A percentile compares a stretch with the other conserved stretches of the same genome.
phyloP scores from a whole-genome alignment of 179 eudicot genomes.

The Pouteria campechiana region DNA sequence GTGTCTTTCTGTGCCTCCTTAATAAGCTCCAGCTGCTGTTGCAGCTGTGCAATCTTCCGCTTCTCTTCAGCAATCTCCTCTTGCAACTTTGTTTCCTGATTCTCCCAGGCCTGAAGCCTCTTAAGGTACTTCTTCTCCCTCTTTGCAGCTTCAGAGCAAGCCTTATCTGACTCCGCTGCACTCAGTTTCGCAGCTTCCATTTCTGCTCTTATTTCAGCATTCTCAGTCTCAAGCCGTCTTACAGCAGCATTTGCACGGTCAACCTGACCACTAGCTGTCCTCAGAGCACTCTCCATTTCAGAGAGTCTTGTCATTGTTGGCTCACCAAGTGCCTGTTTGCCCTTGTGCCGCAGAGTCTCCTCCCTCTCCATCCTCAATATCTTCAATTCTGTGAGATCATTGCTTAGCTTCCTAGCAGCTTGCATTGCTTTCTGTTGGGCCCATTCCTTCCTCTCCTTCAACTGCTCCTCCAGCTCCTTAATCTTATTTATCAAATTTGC shows the following conservation, averaged over 20 bases:
- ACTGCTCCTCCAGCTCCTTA: conserved; percentile 82
- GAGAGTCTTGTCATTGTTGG: conserved; percentile 75
- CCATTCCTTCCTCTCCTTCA: conserved; percentile 92
- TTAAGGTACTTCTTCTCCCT: conserved; percentile 86
- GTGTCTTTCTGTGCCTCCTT: conserved; percentile 60
- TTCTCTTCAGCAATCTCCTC: conserved; percentile 81
- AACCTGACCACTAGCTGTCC: conserved; percentile 89
- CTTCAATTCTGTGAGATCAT: conserved; percentile 78
- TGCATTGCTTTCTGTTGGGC: conserved; percentile 98
- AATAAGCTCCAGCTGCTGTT: conserved; percentile 53
- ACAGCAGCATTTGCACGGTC: conserved; percentile 92
- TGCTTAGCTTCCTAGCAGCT: conserved; percentile 86
- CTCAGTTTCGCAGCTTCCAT: conserved; percentile 97
- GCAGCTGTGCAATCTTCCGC: conserved; percentile 44
- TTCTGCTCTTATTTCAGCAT: conserved; percentile 96
- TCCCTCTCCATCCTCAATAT: conserved; percentile 85
- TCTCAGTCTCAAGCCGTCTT: conserved; percentile 77
- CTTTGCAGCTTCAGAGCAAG: conserved; percentile 80
- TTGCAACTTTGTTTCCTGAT: conserved; percentile 78
- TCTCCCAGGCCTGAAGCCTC: conserved; percentile 93
- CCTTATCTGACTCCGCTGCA: conserved; percentile 76
- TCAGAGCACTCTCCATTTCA: conserved; percentile 87
- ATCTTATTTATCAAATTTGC: conserved; percentile 61
- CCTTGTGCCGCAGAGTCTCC: conserved; percentile 84
- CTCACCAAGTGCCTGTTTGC: conserved; percentile 83